Percentiles rank a stretch among this genome's conserved stretches.
phyloP scores from a whole-genome alignment of 306 rosid genomes.

The Styphnolobium japonicum region DNA sequence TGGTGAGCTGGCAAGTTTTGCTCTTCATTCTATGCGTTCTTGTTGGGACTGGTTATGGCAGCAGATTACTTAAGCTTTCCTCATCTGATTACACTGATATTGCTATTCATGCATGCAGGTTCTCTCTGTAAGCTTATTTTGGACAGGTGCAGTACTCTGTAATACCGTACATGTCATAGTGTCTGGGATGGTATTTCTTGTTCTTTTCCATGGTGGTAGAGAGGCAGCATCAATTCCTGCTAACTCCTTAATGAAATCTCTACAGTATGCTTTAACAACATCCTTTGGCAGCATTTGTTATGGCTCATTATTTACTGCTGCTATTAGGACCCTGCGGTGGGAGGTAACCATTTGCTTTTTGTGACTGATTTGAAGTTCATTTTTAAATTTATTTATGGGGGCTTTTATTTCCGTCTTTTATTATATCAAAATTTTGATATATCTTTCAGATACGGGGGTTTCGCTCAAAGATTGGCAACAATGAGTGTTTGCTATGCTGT shows the following conservation, averaged over 20 bases:
- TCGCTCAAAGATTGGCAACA: conserved; percentile 92
- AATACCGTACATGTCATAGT: conserved; percentile 92
- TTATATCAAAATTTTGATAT: conserved; percentile 9
- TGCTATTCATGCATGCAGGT: conserved; percentile 56
- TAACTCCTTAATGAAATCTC: conserved; percentile 66
- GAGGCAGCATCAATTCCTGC: conserved; percentile 80
- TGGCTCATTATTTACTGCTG: conserved; percentile 97
- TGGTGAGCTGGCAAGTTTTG: conserved; percentile 99
- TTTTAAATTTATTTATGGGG: neutral
- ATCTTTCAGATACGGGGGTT: conserved; percentile 83
- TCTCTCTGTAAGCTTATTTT: conserved; percentile 86
- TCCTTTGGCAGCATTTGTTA: conserved; percentile 98
- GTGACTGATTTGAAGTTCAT: neutral
- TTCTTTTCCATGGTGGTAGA: conserved; percentile 80
- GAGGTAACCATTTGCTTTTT: conserved; percentile 46
- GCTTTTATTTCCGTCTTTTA: neutral
- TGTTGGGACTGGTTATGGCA: conserved; percentile 29
- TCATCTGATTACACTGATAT: conserved; percentile 26
- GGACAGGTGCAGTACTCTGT: conserved; percentile 98
- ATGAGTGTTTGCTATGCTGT: conserved; percentile 95
- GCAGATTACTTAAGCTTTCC: neutral
- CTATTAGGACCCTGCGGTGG: conserved; percentile 93
- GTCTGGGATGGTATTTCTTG: conserved; percentile 98
- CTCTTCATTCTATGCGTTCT: conserved; percentile 50
- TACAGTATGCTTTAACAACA: conserved; percentile 77